phyloP scores from a whole-genome alignment of 805 yeast genomes.

The Pichia eremophila region DNA sequence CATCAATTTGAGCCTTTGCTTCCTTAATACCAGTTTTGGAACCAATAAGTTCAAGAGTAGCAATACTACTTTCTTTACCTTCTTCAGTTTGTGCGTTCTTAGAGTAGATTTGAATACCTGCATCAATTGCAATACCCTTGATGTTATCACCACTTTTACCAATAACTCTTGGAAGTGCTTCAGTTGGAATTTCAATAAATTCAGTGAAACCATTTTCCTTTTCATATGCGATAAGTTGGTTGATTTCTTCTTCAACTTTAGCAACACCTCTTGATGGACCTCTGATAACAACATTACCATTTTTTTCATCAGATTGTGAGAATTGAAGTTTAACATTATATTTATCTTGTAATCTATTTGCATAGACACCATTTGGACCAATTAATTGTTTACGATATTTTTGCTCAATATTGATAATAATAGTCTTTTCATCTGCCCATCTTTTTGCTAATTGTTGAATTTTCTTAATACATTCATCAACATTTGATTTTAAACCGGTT shows the following conservation, averaged over 20 bases:
- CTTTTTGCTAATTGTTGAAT: slow-evolving; percentile 53
- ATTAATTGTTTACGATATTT: slow-evolving; percentile 74
- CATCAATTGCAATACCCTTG: slow-evolving; percentile 64
- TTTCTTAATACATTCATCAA: slow-evolving; percentile 56
- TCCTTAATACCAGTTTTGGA: slow-evolving; percentile 64
- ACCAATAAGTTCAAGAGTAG: slow-evolving; percentile 67
- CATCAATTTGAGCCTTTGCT: slow-evolving; percentile 56
- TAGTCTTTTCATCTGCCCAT: slow-evolving; percentile 74
- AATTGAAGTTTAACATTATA: slow-evolving; percentile 75
- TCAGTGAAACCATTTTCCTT: slow-evolving; percentile 71
- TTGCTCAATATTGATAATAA: slow-evolving; percentile 58
- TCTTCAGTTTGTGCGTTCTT: slow-evolving; percentile 28
- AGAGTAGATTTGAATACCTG: slow-evolving; percentile 49
- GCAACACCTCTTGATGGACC: slow-evolving; percentile 90
- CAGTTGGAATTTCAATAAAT: slow-evolving; percentile 56
- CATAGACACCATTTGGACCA: slow-evolving; percentile 76
- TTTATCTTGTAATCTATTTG: slow-evolving; percentile 77
- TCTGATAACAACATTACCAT: slow-evolving; percentile 59
- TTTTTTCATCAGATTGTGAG: slow-evolving; percentile 34
- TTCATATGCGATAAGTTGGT: slow-evolving; percentile 77
- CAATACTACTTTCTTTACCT: slow-evolving; percentile 38
- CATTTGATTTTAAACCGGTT: slow-evolving; percentile 72
- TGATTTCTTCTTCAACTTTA: slow-evolving; percentile 74
- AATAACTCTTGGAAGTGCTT: slow-evolving; percentile 74
- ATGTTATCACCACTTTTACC: slow-evolving; percentile 84